Evolutionary conservation across 1,284 basidiomycete genomes (phyloP).

Genomic region (Ceratobasidium papillatum): DNA sequence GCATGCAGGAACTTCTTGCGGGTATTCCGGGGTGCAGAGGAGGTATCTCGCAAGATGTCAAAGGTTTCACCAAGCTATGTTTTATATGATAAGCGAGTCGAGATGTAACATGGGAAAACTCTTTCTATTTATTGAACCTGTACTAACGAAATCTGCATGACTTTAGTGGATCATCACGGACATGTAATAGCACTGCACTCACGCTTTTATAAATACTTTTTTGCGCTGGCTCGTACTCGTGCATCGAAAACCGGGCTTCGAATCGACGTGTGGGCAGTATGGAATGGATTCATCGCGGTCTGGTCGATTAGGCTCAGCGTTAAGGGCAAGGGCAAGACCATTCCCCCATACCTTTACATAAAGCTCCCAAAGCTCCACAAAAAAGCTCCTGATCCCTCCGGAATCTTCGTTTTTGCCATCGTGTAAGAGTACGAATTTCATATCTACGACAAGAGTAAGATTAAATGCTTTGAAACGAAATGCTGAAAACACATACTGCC

Average conservation of each 20-base stretch:
- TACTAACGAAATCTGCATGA: conserved; percentile 13
- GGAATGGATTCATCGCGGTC: conserved; percentile 92
- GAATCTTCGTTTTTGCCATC: conserved; percentile 92
- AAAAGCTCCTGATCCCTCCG: conserved; percentile 82
- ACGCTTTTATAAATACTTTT: conserved; percentile 73
- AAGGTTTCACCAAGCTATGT: conserved; percentile 7
- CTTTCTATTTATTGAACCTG: conserved; percentile 7
- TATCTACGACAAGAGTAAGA: conserved; percentile 62
- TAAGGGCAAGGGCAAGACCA: neutral
- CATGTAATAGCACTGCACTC: conserved; percentile 15
- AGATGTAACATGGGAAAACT: neutral
- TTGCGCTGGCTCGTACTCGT: conserved; percentile 84
- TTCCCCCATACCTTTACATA: conserved; percentile 82
- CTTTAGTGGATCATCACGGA: neutral
- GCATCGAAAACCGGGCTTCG: conserved; percentile 82
- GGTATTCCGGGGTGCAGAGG: conserved; percentile 77
- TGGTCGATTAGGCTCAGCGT: conserved; percentile 51
- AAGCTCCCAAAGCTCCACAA: conserved; percentile 92
- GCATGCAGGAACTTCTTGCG: conserved; percentile 85
- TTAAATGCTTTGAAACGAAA: neutral
- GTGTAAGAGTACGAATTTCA: conserved; percentile 91
- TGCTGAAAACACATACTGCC: conserved; percentile 71
- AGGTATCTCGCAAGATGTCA: conserved; percentile 51
- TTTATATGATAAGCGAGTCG: conserved; percentile 28
- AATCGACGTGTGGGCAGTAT: conserved; percentile 85